phyloP scores from a whole-genome alignment of 352 stramenopile genomes.

The Phytophthora kernoviae region DNA sequence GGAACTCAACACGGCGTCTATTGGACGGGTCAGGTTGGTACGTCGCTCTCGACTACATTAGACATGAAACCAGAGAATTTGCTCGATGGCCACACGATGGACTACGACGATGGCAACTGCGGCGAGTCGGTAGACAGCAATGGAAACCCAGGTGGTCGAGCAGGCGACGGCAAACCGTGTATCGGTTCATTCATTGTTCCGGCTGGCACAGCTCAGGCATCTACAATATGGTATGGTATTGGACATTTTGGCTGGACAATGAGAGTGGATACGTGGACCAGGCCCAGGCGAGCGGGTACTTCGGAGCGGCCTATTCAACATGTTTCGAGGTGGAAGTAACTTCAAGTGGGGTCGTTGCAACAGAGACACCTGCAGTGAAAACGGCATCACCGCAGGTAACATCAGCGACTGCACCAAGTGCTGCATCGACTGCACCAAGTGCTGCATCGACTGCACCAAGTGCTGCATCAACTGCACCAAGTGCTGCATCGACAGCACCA shows the following conservation, averaged over 20 bases:
- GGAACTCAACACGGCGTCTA: constrained; percentile 58
- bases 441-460: not conserved
- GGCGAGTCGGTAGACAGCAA: constrained; percentile 41
- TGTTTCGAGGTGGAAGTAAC: constrained; percentile 58
- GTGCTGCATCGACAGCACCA: not conserved
- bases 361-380: not conserved
- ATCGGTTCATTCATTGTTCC: constrained; percentile 52
- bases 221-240: constrained; percentile 62
- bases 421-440: not conserved
- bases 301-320: constrained; percentile 55
- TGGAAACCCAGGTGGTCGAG: constrained; percentile 40
- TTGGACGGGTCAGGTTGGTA: constrained; percentile 45
- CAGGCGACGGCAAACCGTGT: constrained; percentile 48
- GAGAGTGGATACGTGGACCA: constrained; percentile 43
- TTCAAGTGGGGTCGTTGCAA: constrained; percentile 7
- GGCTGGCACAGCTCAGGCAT: constrained; percentile 31
- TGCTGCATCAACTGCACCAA: not conserved
- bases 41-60: constrained; percentile 34
- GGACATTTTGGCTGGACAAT: constrained; percentile 53
- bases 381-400: not conserved
- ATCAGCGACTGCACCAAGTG: not conserved
- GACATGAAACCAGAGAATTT: constrained; percentile 48
- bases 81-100: constrained; percentile 34
- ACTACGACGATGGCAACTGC: constrained; percentile 55
- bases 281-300: constrained; percentile 45